Conservation (phyloP, 306 rosid species). For the Rosa rugosa region DNA sequence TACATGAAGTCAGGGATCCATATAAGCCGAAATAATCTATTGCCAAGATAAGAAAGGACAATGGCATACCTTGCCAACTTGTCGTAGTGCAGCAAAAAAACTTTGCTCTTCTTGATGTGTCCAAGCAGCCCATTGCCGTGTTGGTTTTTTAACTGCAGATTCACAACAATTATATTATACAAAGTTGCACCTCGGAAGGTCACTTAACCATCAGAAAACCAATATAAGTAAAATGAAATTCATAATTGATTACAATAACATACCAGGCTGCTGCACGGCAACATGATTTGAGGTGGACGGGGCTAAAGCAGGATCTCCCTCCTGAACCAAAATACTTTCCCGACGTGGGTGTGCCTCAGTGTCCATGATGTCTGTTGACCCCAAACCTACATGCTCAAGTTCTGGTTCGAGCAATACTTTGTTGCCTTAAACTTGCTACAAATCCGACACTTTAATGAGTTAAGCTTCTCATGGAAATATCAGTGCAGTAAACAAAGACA, state of each 20-base stretch:
- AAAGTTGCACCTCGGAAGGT: constrained; percentile 9
- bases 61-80: constrained; percentile 80
- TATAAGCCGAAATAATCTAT: constrained; percentile 17
- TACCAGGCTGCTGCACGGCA: constrained; percentile 63
- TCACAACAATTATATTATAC: constrained; percentile 16
- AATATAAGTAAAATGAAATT: not conserved
- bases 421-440: constrained; percentile 5
- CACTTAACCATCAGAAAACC: constrained; percentile 7
- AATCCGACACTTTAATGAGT: constrained; percentile 3
- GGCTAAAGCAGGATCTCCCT: constrained; percentile 52
- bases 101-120: constrained; percentile 98
- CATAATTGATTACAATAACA: not conserved
- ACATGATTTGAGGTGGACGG: constrained; percentile 39
- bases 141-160: constrained; percentile 72
- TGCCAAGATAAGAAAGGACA: constrained; percentile 2
- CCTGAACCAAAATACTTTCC: constrained; percentile 44
- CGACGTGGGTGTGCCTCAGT: constrained; percentile 43
- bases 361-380: constrained; percentile 37
- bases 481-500: not conserved
- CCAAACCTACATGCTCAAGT: constrained; percentile 32
- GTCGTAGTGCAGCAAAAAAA: constrained; percentile 91
- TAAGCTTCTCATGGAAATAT: constrained; percentile 1
- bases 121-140: constrained; percentile 99
- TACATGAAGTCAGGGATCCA: constrained; percentile 27
- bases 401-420: constrained; percentile 13